Conservation (phyloP, 2,329 filamentous ascomycete genomes). For the Dactylellina leptospora region DNA sequence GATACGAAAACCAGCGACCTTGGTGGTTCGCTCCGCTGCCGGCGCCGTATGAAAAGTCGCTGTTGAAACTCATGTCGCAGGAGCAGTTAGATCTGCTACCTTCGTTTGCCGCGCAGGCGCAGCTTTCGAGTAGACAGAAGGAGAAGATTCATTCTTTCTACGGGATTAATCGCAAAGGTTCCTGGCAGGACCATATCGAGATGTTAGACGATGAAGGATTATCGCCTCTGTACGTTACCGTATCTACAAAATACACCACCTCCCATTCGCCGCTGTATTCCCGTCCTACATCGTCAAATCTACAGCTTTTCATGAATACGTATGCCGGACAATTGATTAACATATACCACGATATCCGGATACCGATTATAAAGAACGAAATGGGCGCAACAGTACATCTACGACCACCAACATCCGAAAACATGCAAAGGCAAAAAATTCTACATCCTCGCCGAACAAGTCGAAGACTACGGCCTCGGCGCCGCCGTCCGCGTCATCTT, state of each 20-base stretch:
- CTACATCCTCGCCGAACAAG: constrained; percentile 27
- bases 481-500: constrained; percentile 41
- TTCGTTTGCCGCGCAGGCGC: constrained; percentile 3
- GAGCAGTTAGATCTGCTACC: constrained; percentile 16
- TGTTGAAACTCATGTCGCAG: constrained; percentile 11
- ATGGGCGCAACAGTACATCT: constrained; percentile 45
- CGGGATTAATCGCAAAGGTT: constrained; percentile 33
- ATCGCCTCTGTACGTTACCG: constrained; percentile 37
- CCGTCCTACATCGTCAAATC: neutral
- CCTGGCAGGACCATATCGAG: constrained; percentile 44
- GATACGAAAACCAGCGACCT: constrained; percentile 26
- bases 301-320: neutral
- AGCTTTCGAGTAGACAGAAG: constrained; percentile 19
- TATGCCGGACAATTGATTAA: neutral
- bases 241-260: no score
- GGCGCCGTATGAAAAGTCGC: constrained; percentile 1
- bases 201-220: constrained; percentile 39
- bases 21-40: constrained; percentile 37
- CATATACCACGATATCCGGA: neutral
- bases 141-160: constrained; percentile 33
- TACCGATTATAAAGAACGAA: constrained; percentile 40
- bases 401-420: constrained; percentile 41
- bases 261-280: no score
- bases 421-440: constrained; percentile 47
- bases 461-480: constrained; percentile 23